phyloP scores from a whole-genome alignment of 2,329 filamentous ascomycete genomes.

The Diaporthe citrichinensis region DNA sequence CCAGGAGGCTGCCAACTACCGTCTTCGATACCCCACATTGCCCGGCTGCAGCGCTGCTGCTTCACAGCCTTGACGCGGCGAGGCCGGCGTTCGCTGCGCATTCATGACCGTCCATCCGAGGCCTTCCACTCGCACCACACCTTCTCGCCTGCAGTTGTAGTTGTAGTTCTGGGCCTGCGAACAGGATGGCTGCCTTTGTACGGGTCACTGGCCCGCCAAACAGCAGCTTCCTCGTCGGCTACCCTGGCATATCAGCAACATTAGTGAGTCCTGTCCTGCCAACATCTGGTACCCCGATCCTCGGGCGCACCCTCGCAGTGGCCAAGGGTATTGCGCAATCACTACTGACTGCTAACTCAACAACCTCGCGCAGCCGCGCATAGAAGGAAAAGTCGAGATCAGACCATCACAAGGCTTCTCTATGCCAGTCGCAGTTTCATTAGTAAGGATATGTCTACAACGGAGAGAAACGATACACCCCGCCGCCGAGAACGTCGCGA shows the following conservation, averaged over 20 bases:
- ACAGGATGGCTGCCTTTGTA: conserved; percentile 83
- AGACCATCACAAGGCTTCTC: conserved; percentile 87
- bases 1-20: conserved; percentile 30
- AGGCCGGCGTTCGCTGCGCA: conserved; percentile 44
- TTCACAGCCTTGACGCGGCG: conserved; percentile 45
- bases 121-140: conserved; percentile 42
- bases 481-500: conserved; percentile 92
- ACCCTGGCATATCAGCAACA: conserved; percentile 97
- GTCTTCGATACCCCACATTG: conserved; percentile 40
- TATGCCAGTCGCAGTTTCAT: conserved; percentile 89
- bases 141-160: conserved; percentile 28
- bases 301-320: background rate
- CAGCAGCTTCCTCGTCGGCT: conserved; percentile 95
- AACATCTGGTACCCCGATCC: conserved; percentile 37
- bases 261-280: conserved; percentile 74
- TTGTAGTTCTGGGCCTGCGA: conserved; percentile 31
- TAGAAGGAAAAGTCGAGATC: conserved; percentile 98
- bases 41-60: conserved; percentile 38
- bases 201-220: conserved; percentile 98
- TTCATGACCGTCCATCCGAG: conserved; percentile 48
- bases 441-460: conserved; percentile 94
- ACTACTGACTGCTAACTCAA: conserved; percentile 33
- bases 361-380: conserved; percentile 79
- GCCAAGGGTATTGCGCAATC: conserved; percentile 33
- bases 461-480: conserved; percentile 97